phyloP scores from a whole-genome alignment of 129 eudicot species.

The Cynara cardunculus region DNA sequence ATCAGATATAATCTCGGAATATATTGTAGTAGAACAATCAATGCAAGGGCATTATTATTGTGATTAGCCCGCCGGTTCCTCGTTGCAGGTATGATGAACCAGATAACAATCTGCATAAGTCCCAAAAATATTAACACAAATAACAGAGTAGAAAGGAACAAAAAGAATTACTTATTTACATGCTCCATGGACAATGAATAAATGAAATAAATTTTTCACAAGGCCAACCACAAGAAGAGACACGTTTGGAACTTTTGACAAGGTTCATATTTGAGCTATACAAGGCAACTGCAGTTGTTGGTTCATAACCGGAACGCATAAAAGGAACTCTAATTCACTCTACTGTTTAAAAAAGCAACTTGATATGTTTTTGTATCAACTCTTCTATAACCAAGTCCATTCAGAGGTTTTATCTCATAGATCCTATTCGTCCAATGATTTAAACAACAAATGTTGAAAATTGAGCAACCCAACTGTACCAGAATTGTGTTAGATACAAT shows the following conservation, averaged over 20 bases:
- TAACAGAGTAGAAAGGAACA: neutral
- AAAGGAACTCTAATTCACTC: neutral
- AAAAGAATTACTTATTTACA: neutral
- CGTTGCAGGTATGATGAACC: slow-evolving; percentile 94
- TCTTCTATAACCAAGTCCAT: neutral
- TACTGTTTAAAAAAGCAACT: neutral
- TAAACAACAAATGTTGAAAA: neutral
- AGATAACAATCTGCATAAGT: slow-evolving; percentile 72
- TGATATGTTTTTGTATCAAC: neutral
- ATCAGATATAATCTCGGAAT: slow-evolving; percentile 90
- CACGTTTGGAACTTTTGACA: neutral
- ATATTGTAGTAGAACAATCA: slow-evolving; percentile 86
- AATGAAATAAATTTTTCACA: neutral
- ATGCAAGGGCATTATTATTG: slow-evolving; percentile 91
- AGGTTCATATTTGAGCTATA: neutral
- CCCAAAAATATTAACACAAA: slow-evolving; percentile 4
- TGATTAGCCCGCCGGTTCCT: slow-evolving; percentile 69
- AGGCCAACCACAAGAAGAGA: neutral
- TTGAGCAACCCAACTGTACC: neutral
- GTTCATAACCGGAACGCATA: neutral
- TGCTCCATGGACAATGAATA: neutral
- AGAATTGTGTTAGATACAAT: neutral
- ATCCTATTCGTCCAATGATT: neutral
- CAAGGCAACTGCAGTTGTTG: neutral
- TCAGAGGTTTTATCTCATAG: neutral